Evolutionary conservation across 2,329 filamentous ascomycete species (phyloP).

Genomic region (Colletotrichum noveboracense): DNA sequence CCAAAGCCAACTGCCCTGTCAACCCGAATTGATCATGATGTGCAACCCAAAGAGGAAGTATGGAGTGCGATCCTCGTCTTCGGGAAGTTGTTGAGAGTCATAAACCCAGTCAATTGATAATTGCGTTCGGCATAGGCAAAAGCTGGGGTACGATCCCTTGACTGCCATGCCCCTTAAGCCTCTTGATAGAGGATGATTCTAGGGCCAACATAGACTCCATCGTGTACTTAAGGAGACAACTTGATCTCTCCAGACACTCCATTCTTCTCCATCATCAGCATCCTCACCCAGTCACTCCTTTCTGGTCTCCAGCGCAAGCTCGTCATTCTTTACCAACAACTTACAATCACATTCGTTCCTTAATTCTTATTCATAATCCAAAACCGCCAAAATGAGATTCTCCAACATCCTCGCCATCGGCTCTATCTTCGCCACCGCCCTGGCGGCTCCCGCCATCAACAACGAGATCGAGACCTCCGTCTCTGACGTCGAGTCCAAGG

Average conservation of each 20-base stretch:
- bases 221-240: neutral
- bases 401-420: constrained; percentile 9
- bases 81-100: neutral
- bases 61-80: neutral
- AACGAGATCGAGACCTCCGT: neutral
- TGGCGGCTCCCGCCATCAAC: neutral
- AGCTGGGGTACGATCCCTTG: neutral
- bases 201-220: neutral
- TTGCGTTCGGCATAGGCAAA: neutral
- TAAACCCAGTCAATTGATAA: neutral
- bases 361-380: neutral
- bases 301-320: neutral
- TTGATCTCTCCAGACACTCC: neutral
- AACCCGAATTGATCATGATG: neutral
- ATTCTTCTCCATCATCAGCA: constrained; percentile 4
- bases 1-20: neutral
- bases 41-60: neutral
- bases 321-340: constrained; percentile 2
- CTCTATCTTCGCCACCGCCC: constrained; percentile 3
- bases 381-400: constrained; percentile 14
- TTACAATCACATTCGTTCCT: neutral
- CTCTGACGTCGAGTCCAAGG: neutral
- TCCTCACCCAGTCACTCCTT: constrained; percentile 18
- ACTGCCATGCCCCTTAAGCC: neutral
- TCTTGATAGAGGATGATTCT: neutral